Conservation (phyloP, 2,329 filamentous ascomycete species). For the Rosellinia necatrix region DNA sequence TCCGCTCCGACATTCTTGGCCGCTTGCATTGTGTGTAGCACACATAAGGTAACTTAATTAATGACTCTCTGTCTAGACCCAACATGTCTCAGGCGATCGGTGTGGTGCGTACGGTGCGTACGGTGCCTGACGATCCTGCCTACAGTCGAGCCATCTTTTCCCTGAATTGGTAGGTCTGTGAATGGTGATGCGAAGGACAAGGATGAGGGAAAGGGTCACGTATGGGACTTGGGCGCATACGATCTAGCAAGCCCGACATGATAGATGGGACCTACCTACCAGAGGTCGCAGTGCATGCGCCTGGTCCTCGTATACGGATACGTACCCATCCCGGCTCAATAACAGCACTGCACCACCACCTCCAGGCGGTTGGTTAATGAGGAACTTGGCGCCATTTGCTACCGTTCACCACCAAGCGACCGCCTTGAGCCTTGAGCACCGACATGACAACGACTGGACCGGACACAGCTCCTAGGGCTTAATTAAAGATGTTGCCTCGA, state of each 20-base stretch:
- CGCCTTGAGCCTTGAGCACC: no score
- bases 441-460: no score
- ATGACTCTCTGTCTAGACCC: no score
- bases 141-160: neutral
- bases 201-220: neutral
- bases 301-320: neutral
- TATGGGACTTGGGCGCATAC: neutral
- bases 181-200: neutral
- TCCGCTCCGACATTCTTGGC: no score
- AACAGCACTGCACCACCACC: no score
- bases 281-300: neutral
- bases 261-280: neutral
- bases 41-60: no score
- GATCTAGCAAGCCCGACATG: neutral
- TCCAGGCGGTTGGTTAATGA: neutral
- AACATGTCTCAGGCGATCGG: no score
- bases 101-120: neutral
- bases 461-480: no score
- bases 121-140: neutral
- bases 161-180: conserved; percentile 9
- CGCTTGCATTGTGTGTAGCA: no score
- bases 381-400: no score
- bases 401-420: no score
- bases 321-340: conserved; percentile 16
- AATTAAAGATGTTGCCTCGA: neutral